Conservation (phyloP, 768 basidiomycete species). For the Galerina marginata region DNA sequence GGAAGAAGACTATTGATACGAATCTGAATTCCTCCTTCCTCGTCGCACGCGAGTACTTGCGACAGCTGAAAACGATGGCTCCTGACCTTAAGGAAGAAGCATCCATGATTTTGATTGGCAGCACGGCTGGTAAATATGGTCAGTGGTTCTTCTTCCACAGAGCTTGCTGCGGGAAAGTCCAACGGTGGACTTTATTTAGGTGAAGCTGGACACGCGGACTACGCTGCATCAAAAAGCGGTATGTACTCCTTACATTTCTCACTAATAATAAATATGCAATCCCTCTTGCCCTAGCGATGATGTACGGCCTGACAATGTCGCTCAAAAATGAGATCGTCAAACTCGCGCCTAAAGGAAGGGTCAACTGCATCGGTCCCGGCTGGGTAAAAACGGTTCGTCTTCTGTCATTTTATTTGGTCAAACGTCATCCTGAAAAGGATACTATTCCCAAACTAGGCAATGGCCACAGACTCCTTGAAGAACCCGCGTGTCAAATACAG, state of each 20-base stretch:
- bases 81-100: slow-evolving; percentile 57
- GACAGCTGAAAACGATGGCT: slow-evolving; percentile 43
- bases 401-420: too few relatives aligned
- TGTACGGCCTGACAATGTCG: slow-evolving; percentile 71
- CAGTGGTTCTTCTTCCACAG: background rate
- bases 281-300: slow-evolving; percentile 51
- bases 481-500: slow-evolving; percentile 59
- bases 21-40: slow-evolving; percentile 76
- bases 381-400: slow-evolving; percentile 59
- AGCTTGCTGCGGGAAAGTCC: background rate
- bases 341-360: slow-evolving; percentile 72
- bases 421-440: background rate
- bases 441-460: slow-evolving; percentile 36
- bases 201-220: slow-evolving; percentile 70
- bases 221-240: slow-evolving; percentile 74
- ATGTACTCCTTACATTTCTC: slow-evolving; percentile 16
- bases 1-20: slow-evolving; percentile 63
- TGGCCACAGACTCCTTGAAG: slow-evolving; percentile 61
- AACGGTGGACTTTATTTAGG: slow-evolving; percentile 25
- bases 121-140: slow-evolving; percentile 76
- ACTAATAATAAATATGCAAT: background rate
- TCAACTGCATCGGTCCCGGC: slow-evolving; percentile 73
- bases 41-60: slow-evolving; percentile 65
- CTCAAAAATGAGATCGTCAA: slow-evolving; percentile 85
- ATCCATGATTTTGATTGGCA: slow-evolving; percentile 69